Base-by-base conservation (phyloP, 2,329 filamentous ascomycete genomes). In the Phaeosphaeriaceae sp. region DNA sequence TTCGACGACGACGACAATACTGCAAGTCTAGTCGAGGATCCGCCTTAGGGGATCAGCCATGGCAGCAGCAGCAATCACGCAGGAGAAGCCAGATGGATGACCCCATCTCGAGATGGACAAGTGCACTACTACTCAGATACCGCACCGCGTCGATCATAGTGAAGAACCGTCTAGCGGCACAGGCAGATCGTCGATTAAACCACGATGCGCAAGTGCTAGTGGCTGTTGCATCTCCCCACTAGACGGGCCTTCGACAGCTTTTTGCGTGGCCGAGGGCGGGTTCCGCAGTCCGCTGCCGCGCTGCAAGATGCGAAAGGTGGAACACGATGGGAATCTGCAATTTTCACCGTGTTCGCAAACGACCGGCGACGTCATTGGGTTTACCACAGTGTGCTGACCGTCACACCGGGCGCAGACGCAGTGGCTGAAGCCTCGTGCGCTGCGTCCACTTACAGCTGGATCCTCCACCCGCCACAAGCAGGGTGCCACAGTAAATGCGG, bases 1-100 rank as follows among this genome's bases (percentile, higher is more conserved):
- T 27, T 54, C 41, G 42, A 54, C 46, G 51, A 48, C 40, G 20
- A 46, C 21, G 22, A 44, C 33, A 33, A 51, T 20, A 15, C 13
- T 11, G 36, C 36, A 41, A 41, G 36, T 41, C 5, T 44, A 44
- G 41, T 44, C 41, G 41, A 20, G 17, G 41, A 41, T 6, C n/a
- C 36, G n/a, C 6, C 36, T 6, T 20, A 42, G 53, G 53, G 49
- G 47, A 52, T 21, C 51, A 56, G 48, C 33, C 5, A 6, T 11
- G n/a, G 31, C 19, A 20, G 22, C 19, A 42, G 45, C 20, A 47
- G 20, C n/a, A 25, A 21, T 11, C 20, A 25, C 45, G 31, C 31
- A 15, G 13, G 6, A 36, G 31, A 10, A 47, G 21, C n/a, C 45
- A 47, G 45, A 47, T 44, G 41, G n/a, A 36, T 44, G 41, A 44